Base-by-base conservation (phyloP, 768 basidiomycete species). In the Boletus huronensis region DNA sequence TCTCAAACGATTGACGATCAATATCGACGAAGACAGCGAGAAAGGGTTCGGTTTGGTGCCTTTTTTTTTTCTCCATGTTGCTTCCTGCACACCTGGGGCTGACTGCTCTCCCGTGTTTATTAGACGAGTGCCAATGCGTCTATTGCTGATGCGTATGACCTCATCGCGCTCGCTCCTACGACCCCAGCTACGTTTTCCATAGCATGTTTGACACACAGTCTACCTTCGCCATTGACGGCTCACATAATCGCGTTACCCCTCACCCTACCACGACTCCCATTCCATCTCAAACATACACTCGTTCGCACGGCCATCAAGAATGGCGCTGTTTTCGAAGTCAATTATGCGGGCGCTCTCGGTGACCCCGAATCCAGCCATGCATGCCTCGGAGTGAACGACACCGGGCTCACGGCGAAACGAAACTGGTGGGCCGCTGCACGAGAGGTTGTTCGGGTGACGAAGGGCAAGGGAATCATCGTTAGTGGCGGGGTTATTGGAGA, bases 341-440 rank as follows among this genome's bases (percentile, higher is more conserved):
- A 77, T 58, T 93, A 93, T 57, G 83, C 82, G 0, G 87, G 88
- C 14, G 87, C 88, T 0, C 70, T 93, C 0, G 84, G 81, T 1
- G 83, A 84, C 45, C 76, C 78, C 19, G 82, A 84, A 43, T 54
- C 76, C 0, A 60, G 73, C 19, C 67, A 82, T 11, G 60, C 71
- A 3, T 71, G 75, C 16, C 76, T 79, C 13, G 78, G 79, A 6
- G 80, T 72, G 3, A 80, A 75, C 16, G 83, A 84, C 53, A 77
- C 74, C 29, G 84, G 82, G 0, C 63, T 76, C 3, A 70, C 68
- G 9, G 80, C 82, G 5, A 89, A 88, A 71, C 73, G 88, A 38
- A 90, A 92, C 59, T 90, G 90, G 91, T 90, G 92, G 92, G 83
- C 87, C 0, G 77, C 82, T 0, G 82, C 89, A 11, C 75, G 85